Evolutionary conservation across 768 basidiomycete species (phyloP), one percentile per base, ranked within the genome.

Genomic region (Amanita inopinata): DNA sequence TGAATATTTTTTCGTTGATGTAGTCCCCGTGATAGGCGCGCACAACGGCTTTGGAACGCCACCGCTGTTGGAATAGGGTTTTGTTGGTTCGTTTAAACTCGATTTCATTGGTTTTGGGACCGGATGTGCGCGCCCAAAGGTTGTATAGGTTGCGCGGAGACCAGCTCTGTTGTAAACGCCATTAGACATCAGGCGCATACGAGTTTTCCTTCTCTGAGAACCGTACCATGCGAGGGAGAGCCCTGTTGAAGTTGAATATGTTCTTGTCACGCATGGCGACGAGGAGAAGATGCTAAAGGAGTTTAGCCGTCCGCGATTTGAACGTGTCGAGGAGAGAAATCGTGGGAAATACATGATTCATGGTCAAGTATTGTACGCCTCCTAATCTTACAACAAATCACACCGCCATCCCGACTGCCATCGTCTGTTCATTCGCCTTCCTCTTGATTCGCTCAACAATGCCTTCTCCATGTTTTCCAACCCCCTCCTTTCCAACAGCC

Each of bases 11-110:
- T 67, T 94, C 90, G 40, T 80, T 80, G 48, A 97, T 91, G 57
- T 76, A 83, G 70, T 96, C 93, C 17, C 93, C 92, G 57, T 98
- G 96, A 70, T 98, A 98, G 3, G 80, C 93, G 43, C 93, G 80
- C 23, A 90, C 74, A 46, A 90, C 77, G 3, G 80, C 72, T 62
- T 94, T 96, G 9, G 88, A 78, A 14, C 66, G 68, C 89, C 91
- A 97, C 30, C 92, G 83, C 53, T 94, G 86, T 61, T 94, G 87
- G 66, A 87, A 96, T 27, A 97, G 72, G 0, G 85, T 79, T 32
- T 68, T 61, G 24, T 63, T 50, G 22, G 76, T 72, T 11, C 63
- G 57, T 41, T 65, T 74, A 63, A 90, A 92, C 14, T 66, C 53
- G 3, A 83, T 72, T 17, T 78, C 71, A 4, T 57, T 49, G n/a